Evolutionary conservation across 2,329 filamentous ascomycete species (phyloP).

Genomic region (Dactylellina sp.): DNA sequence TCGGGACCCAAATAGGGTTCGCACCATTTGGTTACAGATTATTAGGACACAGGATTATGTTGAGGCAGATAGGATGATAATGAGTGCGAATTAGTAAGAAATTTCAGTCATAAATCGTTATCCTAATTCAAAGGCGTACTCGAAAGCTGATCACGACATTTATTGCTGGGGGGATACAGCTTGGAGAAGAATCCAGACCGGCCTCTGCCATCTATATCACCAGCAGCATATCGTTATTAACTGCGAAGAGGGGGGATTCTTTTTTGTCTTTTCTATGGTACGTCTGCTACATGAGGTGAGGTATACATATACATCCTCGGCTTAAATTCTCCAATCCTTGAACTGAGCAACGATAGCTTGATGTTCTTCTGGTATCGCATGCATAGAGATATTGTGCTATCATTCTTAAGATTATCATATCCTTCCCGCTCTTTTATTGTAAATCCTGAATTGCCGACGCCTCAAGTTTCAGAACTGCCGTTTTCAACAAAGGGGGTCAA

Average conservation of each 20-base stretch:
- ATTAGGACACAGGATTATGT: conserved; percentile 39
- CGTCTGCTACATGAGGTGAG: too few relatives aligned
- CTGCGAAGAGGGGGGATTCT: background rate
- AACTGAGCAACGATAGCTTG: too few relatives aligned
- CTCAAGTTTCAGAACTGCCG: too few relatives aligned
- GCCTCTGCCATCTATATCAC: background rate
- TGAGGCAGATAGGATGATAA: conserved; percentile 28
- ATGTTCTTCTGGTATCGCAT: too few relatives aligned
- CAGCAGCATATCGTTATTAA: background rate
- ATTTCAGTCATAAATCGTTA: too few relatives aligned
- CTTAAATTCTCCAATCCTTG: too few relatives aligned
- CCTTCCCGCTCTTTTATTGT: background rate
- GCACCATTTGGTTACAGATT: conserved; percentile 43
- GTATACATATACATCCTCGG: too few relatives aligned
- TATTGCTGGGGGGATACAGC: background rate
- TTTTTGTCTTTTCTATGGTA: background rate
- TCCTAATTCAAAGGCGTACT: too few relatives aligned
- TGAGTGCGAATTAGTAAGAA: conserved; percentile 42
- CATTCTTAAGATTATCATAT: background rate
- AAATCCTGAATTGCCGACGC: too few relatives aligned
- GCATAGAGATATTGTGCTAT: background rate
- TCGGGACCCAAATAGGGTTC: conserved; percentile 23
- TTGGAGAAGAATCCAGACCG: background rate
- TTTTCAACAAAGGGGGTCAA: too few relatives aligned
- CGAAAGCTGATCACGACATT: background rate